phyloP scores from a whole-genome alignment of 176 grass and related monocot genomes.

The Puccinellia tenuiflora region DNA sequence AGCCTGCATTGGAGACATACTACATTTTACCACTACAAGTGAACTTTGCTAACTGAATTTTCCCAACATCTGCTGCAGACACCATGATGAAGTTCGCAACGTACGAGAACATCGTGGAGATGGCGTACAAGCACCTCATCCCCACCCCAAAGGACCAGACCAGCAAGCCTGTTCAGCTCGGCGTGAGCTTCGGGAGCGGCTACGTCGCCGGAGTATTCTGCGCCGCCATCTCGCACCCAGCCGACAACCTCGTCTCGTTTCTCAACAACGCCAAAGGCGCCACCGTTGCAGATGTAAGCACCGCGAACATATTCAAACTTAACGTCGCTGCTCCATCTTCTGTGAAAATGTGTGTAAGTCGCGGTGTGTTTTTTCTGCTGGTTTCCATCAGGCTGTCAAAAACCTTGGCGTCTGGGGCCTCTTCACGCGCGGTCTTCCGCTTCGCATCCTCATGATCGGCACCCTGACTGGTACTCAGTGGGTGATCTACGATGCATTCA shows the following conservation, averaged over 20 bases:
- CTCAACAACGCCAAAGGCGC: constrained; percentile 86
- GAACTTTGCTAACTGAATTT: neutral
- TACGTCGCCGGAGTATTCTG: constrained; percentile 82
- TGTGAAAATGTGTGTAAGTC: neutral
- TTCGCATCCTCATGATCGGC: constrained; percentile 87
- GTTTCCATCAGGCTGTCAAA: constrained; percentile 59
- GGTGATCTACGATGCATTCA: constrained; percentile 89
- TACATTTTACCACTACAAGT: neutral
- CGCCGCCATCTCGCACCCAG: constrained; percentile 70
- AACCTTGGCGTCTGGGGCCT: constrained; percentile 69
- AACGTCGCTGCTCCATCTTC: neutral
- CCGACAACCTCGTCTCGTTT: constrained; percentile 80
- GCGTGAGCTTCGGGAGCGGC: constrained; percentile 74
- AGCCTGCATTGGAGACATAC: neutral
- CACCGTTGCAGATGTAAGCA: constrained; percentile 67
- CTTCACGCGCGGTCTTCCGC: constrained; percentile 77
- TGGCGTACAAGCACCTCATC: constrained; percentile 73
- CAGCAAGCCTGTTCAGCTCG: constrained; percentile 68
- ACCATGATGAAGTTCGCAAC: constrained; percentile 95
- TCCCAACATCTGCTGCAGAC: constrained; percentile 27
- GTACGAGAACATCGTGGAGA: constrained; percentile 72
- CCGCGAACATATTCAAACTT: neutral
- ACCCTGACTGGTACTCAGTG: constrained; percentile 77
- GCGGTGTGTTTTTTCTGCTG: neutral
- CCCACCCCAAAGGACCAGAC: constrained; percentile 64